Conservation (phyloP, 306 rosid species). For the Vachellia collinsii region DNA sequence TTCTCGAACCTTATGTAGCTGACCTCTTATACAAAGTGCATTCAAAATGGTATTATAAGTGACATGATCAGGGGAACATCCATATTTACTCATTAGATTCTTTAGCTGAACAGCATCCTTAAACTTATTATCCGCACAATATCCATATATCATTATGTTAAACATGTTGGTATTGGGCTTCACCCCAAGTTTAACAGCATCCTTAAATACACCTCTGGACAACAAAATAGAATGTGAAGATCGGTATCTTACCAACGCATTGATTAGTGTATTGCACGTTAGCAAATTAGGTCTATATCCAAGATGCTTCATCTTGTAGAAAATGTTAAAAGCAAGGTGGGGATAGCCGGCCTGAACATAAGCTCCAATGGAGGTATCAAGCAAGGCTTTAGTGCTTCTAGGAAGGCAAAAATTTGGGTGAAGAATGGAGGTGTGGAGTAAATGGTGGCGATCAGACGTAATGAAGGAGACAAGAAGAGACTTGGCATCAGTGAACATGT, state of each 20-base stretch:
- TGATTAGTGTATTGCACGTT: slow-evolving; percentile 73
- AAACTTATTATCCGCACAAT: slow-evolving; percentile 57
- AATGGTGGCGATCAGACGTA: slow-evolving; percentile 60
- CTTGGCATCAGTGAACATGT: slow-evolving; percentile 67
- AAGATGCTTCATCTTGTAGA: slow-evolving; percentile 68
- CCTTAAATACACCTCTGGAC: slow-evolving; percentile 48
- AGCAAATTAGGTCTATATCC: slow-evolving; percentile 56
- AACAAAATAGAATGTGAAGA: slow-evolving; percentile 49
- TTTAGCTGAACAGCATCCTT: slow-evolving; percentile 51
- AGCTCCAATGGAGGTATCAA: slow-evolving; percentile 74
- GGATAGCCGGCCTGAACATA: slow-evolving; percentile 59
- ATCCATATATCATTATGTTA: slow-evolving; percentile 70
- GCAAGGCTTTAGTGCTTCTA: slow-evolving; percentile 42
- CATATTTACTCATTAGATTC: slow-evolving; percentile 56
- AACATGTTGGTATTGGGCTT: slow-evolving; percentile 51
- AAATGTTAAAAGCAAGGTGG: slow-evolving; percentile 63
- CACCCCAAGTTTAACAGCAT: slow-evolving; percentile 54
- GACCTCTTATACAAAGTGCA: slow-evolving; percentile 65
- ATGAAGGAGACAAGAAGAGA: slow-evolving; percentile 68
- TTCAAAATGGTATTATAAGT: slow-evolving; percentile 73
- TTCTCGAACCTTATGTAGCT: slow-evolving; percentile 58
- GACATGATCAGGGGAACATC: slow-evolving; percentile 69
- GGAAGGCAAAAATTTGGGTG: slow-evolving; percentile 43
- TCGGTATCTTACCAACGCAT: slow-evolving; percentile 54
- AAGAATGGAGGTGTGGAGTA: slow-evolving; percentile 59